Conservation (phyloP, 257 asterid species). For the Fraxinus quadrangulata region DNA sequence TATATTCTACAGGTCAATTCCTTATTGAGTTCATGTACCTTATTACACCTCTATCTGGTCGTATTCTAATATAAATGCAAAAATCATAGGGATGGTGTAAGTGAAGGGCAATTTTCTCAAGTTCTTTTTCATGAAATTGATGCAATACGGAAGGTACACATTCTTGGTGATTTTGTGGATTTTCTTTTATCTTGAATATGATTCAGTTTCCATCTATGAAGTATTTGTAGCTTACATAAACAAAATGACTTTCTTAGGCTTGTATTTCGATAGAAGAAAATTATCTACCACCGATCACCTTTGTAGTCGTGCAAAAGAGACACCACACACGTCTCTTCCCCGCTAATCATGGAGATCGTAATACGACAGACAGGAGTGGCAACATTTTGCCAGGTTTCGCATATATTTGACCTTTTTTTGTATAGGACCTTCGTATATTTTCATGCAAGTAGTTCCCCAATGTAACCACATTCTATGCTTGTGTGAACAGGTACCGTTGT, state of each 20-base stretch:
- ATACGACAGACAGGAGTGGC: slow-evolving; percentile 71
- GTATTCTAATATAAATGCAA: background rate
- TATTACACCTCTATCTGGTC: background rate
- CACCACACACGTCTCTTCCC: slow-evolving; percentile 91
- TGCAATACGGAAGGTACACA: slow-evolving; percentile 63
- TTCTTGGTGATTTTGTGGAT: background rate
- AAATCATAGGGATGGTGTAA: slow-evolving; percentile 77
- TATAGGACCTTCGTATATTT: background rate
- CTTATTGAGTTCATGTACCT: background rate
- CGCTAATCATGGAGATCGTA: slow-evolving; percentile 42
- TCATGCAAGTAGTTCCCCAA: background rate
- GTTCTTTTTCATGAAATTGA: slow-evolving; percentile 67
- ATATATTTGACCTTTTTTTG: background rate
- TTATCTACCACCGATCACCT: slow-evolving; percentile 65
- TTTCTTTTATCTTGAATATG: background rate
- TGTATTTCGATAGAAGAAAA: slow-evolving; percentile 50
- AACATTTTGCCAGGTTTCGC: slow-evolving; percentile 75
- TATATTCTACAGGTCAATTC: slow-evolving; percentile 65
- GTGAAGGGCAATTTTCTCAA: slow-evolving; percentile 84
- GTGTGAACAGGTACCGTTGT: slow-evolving; percentile 72
- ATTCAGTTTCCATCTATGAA: background rate
- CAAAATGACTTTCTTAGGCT: slow-evolving; percentile 49
- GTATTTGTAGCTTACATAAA: background rate
- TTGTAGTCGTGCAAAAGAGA: slow-evolving; percentile 90
- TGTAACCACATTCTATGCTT: background rate